phyloP scores from a whole-genome alignment of 1,284 basidiomycete genomes.

The Irpex sp. region DNA sequence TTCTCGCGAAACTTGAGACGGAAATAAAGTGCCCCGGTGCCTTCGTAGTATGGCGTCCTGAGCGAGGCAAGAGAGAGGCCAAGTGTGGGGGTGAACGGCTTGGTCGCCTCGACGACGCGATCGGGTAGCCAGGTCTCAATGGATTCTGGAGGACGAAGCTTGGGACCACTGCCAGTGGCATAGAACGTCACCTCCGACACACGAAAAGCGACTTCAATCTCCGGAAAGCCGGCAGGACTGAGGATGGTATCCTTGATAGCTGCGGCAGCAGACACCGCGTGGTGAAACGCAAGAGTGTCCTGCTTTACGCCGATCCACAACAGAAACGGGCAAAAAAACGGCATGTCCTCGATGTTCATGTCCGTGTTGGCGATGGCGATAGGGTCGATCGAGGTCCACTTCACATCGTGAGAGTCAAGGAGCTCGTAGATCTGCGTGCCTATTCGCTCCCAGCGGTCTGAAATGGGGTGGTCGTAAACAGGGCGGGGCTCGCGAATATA shows the following conservation, averaged over 20 bases:
- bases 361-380: constrained; percentile 26
- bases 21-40: constrained; percentile 32
- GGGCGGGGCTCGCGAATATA: too few species aligned
- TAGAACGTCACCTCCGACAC: constrained; percentile 18
- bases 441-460: constrained; percentile 18
- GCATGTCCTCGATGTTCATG: constrained; percentile 7
- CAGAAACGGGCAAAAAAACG: constrained; percentile 17
- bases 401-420: constrained; percentile 20
- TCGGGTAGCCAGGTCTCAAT: constrained; percentile 10
- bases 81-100: constrained; percentile 32
- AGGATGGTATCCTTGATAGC: constrained; percentile 19
- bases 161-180: constrained; percentile 26
- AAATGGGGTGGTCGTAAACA: too few species aligned
- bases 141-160: not conserved
- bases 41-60: constrained; percentile 26
- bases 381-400: constrained; percentile 25
- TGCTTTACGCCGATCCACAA: constrained; percentile 25
- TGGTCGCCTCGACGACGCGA: constrained; percentile 21
- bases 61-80: constrained; percentile 30
- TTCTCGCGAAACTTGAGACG: constrained; percentile 24
- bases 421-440: constrained; percentile 16
- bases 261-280: constrained; percentile 18
- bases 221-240: constrained; percentile 18
- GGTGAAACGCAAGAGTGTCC: constrained; percentile 19
- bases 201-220: constrained; percentile 23